Percentiles rank a stretch among this genome's conserved stretches.
Evolutionary conservation across 164 flowering plant species (phyloP).

Genomic region (Vitis rotundifolia): DNA sequence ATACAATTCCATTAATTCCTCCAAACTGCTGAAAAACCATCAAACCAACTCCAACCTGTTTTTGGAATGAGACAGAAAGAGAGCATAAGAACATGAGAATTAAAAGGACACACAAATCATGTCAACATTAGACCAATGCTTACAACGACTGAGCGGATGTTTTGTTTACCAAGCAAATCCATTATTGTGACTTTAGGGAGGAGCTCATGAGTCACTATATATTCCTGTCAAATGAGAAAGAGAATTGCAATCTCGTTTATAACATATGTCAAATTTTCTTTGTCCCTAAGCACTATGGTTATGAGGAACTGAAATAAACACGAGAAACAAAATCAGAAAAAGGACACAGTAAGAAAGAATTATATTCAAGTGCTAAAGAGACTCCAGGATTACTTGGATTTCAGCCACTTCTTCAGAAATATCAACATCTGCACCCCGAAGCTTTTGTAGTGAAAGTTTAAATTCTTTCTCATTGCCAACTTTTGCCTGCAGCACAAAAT

Average conservation of each 20-base stretch:
- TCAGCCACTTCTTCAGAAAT: constrained; percentile 3
- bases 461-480: constrained; percentile 6
- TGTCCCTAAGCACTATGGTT: too few species aligned
- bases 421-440: constrained; percentile 5
- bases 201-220: background rate
- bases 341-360: too few species aligned
- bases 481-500: constrained; percentile 5
- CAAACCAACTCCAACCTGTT: constrained; percentile 12
- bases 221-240: background rate
- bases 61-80: background rate
- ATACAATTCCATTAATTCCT: constrained; percentile 4
- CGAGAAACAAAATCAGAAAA: too few species aligned
- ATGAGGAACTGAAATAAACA: too few species aligned
- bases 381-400: background rate
- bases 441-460: constrained; percentile 3
- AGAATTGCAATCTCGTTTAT: too few species aligned
- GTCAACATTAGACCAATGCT: background rate
- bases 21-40: constrained; percentile 1
- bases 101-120: too few species aligned
- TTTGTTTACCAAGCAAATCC: constrained; percentile 9
- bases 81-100: too few species aligned
- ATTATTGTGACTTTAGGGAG: constrained; percentile 1
- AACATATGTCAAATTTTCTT: too few species aligned
- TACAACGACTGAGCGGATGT: background rate
- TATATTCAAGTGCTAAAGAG: background rate